phyloP scores from a whole-genome alignment of 192 early-diverging fungal genomes.

The Podila minutissima region DNA sequence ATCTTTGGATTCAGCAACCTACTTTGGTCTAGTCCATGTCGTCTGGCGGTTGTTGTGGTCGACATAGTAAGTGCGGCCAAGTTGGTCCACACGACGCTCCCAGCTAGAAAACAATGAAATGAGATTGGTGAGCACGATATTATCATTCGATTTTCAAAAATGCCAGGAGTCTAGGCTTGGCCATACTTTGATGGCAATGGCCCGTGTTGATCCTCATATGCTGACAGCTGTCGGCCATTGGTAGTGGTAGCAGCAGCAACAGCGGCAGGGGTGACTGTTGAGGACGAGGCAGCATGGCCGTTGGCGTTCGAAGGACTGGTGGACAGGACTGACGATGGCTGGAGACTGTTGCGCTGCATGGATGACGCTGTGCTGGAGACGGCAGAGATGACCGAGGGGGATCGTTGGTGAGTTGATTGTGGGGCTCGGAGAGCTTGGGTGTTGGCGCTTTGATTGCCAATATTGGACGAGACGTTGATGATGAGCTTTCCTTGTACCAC shows the following conservation, averaged over 20 bases:
- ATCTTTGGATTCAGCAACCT: constrained; percentile 7
- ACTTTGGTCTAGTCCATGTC: constrained; percentile 84
- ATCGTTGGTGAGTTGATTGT: constrained; percentile 33
- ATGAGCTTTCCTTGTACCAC: constrained; percentile 88
- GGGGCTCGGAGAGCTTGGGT: constrained; percentile 24
- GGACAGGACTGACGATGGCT: not conserved
- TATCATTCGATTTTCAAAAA: no score
- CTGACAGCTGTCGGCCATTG: constrained; percentile 41
- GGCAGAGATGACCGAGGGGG: constrained; percentile 53
- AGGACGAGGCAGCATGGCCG: constrained; percentile 16
- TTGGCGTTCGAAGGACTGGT: constrained; percentile 44
- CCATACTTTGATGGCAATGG: constrained; percentile 58
- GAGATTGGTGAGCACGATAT: not conserved
- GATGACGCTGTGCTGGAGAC: constrained; percentile 55
- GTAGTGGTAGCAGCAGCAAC: constrained; percentile 3
- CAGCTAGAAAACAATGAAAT: constrained; percentile 66
- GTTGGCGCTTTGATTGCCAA: constrained; percentile 50
- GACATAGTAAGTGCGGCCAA: constrained; percentile 96
- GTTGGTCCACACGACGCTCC: constrained; percentile 95
- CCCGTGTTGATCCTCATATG: constrained; percentile 69
- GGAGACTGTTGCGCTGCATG: constrained; percentile 3
- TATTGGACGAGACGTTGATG: constrained; percentile 74
- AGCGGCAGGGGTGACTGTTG: constrained; percentile 4
- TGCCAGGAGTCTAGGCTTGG: no score
- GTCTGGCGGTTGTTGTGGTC: constrained; percentile 97